phyloP scores from a whole-genome alignment of 768 basidiomycete species.

The Boletus sensibilis region DNA sequence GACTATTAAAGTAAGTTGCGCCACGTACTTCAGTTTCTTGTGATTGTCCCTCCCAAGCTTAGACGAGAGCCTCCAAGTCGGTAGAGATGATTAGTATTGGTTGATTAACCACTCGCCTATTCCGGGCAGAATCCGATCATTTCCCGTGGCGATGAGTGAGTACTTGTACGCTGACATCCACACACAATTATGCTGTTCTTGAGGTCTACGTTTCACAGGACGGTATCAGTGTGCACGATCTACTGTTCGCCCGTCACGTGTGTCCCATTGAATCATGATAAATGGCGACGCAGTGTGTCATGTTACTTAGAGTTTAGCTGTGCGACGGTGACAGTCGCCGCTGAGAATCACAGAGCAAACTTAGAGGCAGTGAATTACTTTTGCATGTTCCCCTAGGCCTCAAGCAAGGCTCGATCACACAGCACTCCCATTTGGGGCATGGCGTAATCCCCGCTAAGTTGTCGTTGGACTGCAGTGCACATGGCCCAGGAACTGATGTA shows the following conservation, averaged over 20 bases:
- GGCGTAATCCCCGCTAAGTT: background rate
- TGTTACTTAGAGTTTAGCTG: background rate
- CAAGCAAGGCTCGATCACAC: background rate
- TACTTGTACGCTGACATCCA: background rate
- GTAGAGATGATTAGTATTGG: background rate
- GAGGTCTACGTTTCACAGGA: background rate
- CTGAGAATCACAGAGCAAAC: background rate
- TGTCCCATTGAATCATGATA: background rate
- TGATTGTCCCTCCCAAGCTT: background rate
- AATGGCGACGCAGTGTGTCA: background rate
- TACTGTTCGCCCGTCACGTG: background rate
- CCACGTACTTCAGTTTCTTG: background rate
- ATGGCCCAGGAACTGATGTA: background rate
- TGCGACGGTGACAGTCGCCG: background rate
- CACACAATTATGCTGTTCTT: background rate
- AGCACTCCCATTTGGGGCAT: background rate
- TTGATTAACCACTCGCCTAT: background rate
- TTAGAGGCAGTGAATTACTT: background rate
- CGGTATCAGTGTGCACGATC: background rate
- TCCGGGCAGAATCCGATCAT: background rate
- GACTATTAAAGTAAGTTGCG: background rate
- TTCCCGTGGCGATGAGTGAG: background rate
- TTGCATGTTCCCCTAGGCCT: background rate
- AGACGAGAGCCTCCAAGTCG: background rate
- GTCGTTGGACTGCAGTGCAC: background rate